phyloP scores from a whole-genome alignment of 495 filamentous ascomycete species.

The Aspergillus sclerotioniger region DNA sequence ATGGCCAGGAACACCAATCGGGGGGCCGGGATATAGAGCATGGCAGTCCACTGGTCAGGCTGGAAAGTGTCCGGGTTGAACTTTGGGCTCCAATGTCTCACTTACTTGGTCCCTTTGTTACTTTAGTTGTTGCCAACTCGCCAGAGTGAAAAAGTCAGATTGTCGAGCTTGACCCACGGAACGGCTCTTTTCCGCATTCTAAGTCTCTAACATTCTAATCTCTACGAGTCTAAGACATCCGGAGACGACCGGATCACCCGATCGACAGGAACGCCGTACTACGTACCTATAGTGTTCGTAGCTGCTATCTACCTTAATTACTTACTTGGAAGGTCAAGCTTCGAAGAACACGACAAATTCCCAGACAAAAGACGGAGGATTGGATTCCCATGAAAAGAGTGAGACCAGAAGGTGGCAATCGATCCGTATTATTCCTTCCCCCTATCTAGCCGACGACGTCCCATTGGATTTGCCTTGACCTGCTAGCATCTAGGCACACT shows the following conservation, averaged over 20 bases:
- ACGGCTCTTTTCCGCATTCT: neutral
- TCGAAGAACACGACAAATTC: neutral
- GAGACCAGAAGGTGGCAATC: neutral
- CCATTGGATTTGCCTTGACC: too few species aligned
- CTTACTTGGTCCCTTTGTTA: too few species aligned
- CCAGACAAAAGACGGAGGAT: neutral
- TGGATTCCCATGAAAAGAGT: too few species aligned
- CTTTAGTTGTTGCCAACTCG: neutral
- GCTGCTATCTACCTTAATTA: too few species aligned
- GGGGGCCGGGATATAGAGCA: neutral
- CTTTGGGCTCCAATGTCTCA: neutral
- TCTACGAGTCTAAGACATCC: neutral
- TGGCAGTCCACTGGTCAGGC: neutral
- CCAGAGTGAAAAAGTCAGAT: neutral
- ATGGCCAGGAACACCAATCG: constrained; percentile 20
- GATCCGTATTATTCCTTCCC: too few species aligned
- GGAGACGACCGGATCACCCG: constrained; percentile 5
- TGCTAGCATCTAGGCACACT: too few species aligned
- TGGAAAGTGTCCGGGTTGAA: neutral
- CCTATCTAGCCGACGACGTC: too few species aligned
- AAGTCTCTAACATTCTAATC: too few species aligned
- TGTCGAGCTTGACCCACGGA: neutral
- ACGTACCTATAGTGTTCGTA: neutral
- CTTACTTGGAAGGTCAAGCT: too few species aligned
- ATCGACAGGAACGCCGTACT: neutral